A percentile compares a stretch with the other conserved stretches of the same genome.
Evolutionary conservation across 495 filamentous ascomycete species (phyloP).

Genomic region (Patellaria atrata): DNA sequence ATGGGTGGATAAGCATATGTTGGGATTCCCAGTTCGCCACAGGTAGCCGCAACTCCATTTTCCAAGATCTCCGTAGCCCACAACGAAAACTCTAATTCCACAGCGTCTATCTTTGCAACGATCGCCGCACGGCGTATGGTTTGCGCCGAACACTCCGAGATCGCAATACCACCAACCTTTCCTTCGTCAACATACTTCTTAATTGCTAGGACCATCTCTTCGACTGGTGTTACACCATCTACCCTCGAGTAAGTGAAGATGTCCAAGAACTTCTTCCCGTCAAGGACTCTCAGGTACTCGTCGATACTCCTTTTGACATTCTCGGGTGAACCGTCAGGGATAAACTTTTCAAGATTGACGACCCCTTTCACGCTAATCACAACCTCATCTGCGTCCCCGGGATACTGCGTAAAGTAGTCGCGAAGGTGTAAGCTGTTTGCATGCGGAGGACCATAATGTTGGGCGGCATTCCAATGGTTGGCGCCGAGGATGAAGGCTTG

Average conservation of each 20-base stretch:
- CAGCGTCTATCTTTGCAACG: slow-evolving; percentile 52
- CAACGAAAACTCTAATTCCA: slow-evolving; percentile 71
- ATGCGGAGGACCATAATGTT: slow-evolving; percentile 61
- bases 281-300: slow-evolving; percentile 43
- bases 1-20: slow-evolving; percentile 55
- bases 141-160: slow-evolving; percentile 58
- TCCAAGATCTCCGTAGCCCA: slow-evolving; percentile 50
- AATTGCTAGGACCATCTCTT: slow-evolving; percentile 39
- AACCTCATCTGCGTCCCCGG: slow-evolving; percentile 51
- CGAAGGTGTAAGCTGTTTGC: slow-evolving; percentile 53
- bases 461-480: slow-evolving; percentile 71
- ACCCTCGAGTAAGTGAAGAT: slow-evolving; percentile 67
- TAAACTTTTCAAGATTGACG: slow-evolving; percentile 23
- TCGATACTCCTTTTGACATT: slow-evolving; percentile 54
- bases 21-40: slow-evolving; percentile 56
- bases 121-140: slow-evolving; percentile 63
- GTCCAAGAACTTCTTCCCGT: slow-evolving; percentile 67
- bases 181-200: slow-evolving; percentile 55
- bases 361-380: slow-evolving; percentile 54
- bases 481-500: slow-evolving; percentile 49
- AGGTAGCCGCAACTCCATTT: slow-evolving; percentile 60
- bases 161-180: slow-evolving; percentile 62
- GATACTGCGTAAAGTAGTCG: slow-evolving; percentile 52
- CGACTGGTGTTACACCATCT: slow-evolving; percentile 47
- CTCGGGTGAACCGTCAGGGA: slow-evolving; percentile 45